phyloP scores from a whole-genome alignment of 78 protist species.

The Mastigamoeba balamuthi region DNA sequence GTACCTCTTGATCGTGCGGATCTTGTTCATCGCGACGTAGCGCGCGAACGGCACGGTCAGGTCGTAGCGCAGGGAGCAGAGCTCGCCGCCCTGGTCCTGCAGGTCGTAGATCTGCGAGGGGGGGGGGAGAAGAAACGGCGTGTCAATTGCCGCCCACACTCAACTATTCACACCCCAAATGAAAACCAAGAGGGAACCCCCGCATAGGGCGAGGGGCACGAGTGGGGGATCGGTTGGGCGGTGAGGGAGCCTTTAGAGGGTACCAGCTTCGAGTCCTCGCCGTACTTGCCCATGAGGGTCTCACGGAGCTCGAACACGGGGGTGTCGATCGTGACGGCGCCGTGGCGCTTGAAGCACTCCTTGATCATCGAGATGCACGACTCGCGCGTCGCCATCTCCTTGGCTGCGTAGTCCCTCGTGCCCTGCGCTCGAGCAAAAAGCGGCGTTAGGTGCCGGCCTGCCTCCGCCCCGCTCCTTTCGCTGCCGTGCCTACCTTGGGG shows the following conservation, averaged over 20 bases:
- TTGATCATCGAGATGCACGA: constrained; percentile 37
- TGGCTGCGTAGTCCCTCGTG: constrained; percentile 63
- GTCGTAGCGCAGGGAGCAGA: constrained; percentile 81
- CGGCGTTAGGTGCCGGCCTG: background rate
- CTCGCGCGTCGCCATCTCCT: constrained; percentile 76
- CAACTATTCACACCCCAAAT: no score
- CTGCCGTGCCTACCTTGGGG: background rate
- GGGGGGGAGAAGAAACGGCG: no score
- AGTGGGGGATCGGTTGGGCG: no score
- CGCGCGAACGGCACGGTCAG: constrained; percentile 91
- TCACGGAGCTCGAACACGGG: constrained; percentile 90
- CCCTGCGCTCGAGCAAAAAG: constrained; percentile 22
- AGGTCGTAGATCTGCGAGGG: constrained; percentile 89
- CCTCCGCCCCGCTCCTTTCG: background rate
- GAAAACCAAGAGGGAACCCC: no score
- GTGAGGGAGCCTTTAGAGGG: no score
- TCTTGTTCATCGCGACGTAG: constrained; percentile 70
- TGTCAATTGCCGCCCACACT: no score
- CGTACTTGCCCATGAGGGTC: constrained; percentile 85
- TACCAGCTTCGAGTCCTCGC: constrained; percentile 89
- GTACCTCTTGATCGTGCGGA: constrained; percentile 72
- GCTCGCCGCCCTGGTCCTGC: constrained; percentile 86
- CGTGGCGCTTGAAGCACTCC: constrained; percentile 80
- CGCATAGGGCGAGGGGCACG: no score
- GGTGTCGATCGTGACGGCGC: constrained; percentile 90